These are phyloP conservation scores for Naganishia onofrii DNA, from an alignment of 768 basidiomycete genomes.

Conservation along the genomic window DNA sequence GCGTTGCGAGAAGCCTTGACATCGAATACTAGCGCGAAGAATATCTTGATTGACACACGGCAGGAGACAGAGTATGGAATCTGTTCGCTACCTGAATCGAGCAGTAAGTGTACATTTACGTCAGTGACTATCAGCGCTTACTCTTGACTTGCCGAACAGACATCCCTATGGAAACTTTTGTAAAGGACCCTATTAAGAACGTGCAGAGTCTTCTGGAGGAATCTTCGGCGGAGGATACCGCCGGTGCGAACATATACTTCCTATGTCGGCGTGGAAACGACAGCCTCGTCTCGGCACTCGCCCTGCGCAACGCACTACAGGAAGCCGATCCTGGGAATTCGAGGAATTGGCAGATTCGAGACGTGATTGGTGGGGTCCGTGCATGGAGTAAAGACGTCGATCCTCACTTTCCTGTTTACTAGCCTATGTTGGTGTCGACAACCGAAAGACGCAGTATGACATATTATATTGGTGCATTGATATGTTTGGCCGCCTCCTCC, in stretches of 20 bases:
- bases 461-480: not conserved
- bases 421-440: not conserved
- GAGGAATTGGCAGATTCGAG: conserved; percentile 31
- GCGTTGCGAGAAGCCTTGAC: conserved; percentile 52
- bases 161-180: conserved; percentile 66
- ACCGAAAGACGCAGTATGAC: not conserved
- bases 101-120: conserved; percentile 58
- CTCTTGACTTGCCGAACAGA: conserved; percentile 56
- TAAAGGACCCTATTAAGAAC: conserved; percentile 61
- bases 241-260: conserved; percentile 56
- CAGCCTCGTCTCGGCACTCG: conserved; percentile 78
- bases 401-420: conserved; percentile 75
- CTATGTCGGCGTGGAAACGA: conserved; percentile 90
- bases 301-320: conserved; percentile 53
- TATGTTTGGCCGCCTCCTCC: too few species aligned
- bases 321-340: conserved; percentile 36
- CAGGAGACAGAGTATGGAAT: conserved; percentile 78
- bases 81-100: conserved; percentile 70
- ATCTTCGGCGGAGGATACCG: not conserved
- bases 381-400: conserved; percentile 79
- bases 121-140: not conserved
- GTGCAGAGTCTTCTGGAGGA: conserved; percentile 35
- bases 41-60: conserved; percentile 73
- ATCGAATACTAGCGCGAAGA: conserved; percentile 1
- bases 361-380: conserved; percentile 76